These are phyloP conservation scores for Elaeagnus macrophylla DNA, from an alignment of 306 rosid genomes.

Conservation along the genomic window DNA sequence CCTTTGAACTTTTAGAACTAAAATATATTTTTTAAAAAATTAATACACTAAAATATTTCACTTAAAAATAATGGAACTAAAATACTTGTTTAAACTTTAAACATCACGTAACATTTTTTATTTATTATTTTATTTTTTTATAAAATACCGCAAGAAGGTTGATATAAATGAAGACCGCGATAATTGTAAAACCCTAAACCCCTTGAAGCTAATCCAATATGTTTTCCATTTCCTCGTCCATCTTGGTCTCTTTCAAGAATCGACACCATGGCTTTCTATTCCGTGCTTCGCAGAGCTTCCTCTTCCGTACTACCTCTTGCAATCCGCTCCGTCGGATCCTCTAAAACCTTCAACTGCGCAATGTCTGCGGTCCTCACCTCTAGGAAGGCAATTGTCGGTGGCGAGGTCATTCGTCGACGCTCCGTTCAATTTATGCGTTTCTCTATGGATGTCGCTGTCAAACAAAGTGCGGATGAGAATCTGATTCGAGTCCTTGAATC, in stretches of 20 bases:
- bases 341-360: constrained; percentile 40
- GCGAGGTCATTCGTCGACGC: constrained; percentile 17
- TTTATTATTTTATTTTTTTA: no score
- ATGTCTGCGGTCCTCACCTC: constrained; percentile 23
- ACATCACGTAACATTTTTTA: no score
- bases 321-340: constrained; percentile 27
- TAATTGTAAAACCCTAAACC: constrained; percentile 2
- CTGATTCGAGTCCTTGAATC: constrained; percentile 37
- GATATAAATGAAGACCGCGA: no score
- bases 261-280: constrained; percentile 39
- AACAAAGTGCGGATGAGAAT: constrained; percentile 21
- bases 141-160: no score
- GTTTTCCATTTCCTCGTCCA: not conserved
- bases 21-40: no score
- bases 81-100: no score
- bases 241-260: not conserved
- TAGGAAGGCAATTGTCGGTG: constrained; percentile 13
- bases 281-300: constrained; percentile 54
- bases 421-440: constrained; percentile 34
- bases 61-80: no score
- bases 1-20: no score
- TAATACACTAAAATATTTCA: no score
- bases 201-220: not conserved
- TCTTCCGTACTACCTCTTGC: constrained; percentile 36
- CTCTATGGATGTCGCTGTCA: constrained; percentile 24